These are phyloP conservation scores for Amylocarpus encephaloides DNA, from an alignment of 2,329 filamentous ascomycete genomes.

Conservation along the genomic window DNA sequence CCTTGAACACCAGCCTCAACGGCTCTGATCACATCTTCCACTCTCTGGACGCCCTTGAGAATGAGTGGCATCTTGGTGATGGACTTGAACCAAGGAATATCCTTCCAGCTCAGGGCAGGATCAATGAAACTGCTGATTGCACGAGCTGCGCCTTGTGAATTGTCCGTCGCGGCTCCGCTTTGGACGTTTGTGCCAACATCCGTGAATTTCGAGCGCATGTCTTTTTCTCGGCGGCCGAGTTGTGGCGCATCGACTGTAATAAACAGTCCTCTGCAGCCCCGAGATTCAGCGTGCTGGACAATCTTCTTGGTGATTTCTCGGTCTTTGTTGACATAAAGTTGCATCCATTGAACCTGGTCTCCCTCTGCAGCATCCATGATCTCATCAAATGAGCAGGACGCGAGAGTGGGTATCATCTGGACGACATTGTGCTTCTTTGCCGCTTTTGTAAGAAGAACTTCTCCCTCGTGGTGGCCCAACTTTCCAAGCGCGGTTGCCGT, in stretches of 20 bases:
- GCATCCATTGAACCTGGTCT: conserved; percentile 90
- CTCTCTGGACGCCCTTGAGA: conserved; percentile 91
- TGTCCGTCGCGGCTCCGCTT: conserved; percentile 67
- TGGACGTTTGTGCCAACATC: conserved; percentile 83
- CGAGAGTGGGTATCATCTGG: conserved; percentile 97
- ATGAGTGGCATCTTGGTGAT: conserved; percentile 95
- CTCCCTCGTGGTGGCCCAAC: conserved; percentile 87
- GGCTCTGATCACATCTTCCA: conserved; percentile 90
- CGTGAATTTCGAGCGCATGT: conserved; percentile 90
- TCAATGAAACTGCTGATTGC: conserved; percentile 98
- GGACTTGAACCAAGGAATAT: conserved; percentile 85
- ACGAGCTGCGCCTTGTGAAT: conserved; percentile 83
- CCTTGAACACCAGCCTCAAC: conserved; percentile 76
- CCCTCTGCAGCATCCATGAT: conserved; percentile 78
- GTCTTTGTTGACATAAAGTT: conserved; percentile 94
- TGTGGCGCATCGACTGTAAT: conserved; percentile 98
- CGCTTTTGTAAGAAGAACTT: conserved; percentile 82
- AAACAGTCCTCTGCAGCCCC: conserved; percentile 92
- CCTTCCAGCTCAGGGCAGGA: conserved; percentile 85
- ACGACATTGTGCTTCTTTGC: conserved; percentile 82
- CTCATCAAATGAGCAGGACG: conserved; percentile 96
- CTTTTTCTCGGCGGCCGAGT: conserved; percentile 90
- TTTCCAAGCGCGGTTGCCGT: conserved; percentile 95
- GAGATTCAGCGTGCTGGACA: conserved; percentile 81
- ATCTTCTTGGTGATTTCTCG: conserved; percentile 84